phyloP scores from a whole-genome alignment of 805 yeast species.

The Maudiozyma pseudohumilis region DNA sequence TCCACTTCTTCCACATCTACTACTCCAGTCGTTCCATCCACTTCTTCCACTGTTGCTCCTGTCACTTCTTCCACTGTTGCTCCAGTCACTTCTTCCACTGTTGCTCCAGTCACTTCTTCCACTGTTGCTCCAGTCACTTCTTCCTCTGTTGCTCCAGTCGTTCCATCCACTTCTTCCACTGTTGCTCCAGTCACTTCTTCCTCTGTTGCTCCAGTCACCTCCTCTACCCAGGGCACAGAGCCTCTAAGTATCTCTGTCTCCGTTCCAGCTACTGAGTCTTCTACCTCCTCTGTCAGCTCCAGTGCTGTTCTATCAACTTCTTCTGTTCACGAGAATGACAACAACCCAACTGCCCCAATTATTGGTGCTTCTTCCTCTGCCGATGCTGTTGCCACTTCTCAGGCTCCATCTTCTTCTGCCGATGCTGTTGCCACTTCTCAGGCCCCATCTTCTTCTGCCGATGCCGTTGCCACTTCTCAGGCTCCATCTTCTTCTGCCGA shows the following conservation, averaged over 20 bases:
- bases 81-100: not conserved
- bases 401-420: too few species aligned
- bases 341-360: too few species aligned
- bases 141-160: not conserved
- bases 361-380: too few species aligned
- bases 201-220: not conserved
- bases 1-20: not conserved
- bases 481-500: not conserved
- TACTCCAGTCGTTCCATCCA: not conserved
- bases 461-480: not conserved
- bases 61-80: not conserved
- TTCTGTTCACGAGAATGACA: not conserved
- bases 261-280: not conserved
- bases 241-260: not conserved
- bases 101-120: not conserved
- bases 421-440: not conserved
- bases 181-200: not conserved
- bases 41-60: conserved; percentile 1
- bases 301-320: not conserved
- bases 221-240: not conserved
- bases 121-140: not conserved
- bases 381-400: too few species aligned
- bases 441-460: too few species aligned
- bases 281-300: not conserved
- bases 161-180: not conserved